phyloP scores from a whole-genome alignment of 192 early-diverging fungal genomes.

The Chytriomyces sp. region DNA sequence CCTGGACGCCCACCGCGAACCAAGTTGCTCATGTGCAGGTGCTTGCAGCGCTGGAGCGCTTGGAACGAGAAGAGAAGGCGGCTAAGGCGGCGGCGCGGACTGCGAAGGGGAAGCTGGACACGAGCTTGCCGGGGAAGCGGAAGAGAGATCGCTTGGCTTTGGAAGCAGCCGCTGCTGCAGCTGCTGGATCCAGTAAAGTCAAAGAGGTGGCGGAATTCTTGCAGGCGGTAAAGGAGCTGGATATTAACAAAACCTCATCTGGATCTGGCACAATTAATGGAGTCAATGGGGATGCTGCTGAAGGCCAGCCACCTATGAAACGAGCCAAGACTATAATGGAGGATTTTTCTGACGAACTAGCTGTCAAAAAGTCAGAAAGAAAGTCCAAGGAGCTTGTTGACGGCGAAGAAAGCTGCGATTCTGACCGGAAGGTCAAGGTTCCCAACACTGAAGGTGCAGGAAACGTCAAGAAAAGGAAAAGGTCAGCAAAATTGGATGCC shows the following conservation, averaged over 20 bases:
- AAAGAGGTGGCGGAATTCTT: background rate
- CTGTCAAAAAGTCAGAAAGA: background rate
- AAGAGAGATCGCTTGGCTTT: background rate
- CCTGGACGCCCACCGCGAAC: background rate
- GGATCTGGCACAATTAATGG: background rate
- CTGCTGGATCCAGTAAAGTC: background rate
- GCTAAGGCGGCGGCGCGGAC: background rate
- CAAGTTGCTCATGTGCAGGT: slow-evolving; percentile 9
- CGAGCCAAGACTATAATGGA: background rate
- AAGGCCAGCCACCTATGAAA: background rate
- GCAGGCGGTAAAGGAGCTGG: background rate
- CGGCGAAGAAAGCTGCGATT: background rate
- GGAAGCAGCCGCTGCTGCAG: background rate
- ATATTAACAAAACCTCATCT: background rate
- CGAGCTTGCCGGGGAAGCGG: slow-evolving; percentile 28
- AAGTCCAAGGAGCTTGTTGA: background rate
- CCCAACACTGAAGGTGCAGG: background rate
- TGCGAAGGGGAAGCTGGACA: slow-evolving; percentile 20
- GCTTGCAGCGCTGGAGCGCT: background rate
- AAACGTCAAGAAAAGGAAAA: background rate
- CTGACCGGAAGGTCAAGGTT: background rate
- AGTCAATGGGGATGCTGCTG: background rate
- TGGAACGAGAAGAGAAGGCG: background rate
- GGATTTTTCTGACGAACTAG: background rate
- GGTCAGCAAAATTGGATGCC: background rate